phyloP scores from a whole-genome alignment of 2,329 filamentous ascomycete genomes.

The Cercospora berteroae region DNA sequence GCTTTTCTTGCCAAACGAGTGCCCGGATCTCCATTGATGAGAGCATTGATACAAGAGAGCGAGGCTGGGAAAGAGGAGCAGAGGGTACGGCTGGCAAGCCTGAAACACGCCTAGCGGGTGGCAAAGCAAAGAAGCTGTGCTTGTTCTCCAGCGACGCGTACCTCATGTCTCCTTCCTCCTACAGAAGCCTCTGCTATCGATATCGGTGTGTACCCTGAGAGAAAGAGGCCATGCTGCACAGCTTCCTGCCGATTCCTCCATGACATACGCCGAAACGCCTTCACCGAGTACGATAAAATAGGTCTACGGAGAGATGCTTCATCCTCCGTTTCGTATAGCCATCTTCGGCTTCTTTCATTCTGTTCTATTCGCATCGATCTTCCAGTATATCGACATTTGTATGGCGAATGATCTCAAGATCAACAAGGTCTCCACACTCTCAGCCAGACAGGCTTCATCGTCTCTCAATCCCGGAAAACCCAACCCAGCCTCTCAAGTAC shows the following conservation, averaged over 20 bases:
- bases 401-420: background rate
- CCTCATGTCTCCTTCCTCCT: background rate
- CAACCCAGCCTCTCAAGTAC: background rate
- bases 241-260: background rate
- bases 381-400: too few species aligned
- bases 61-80: background rate
- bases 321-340: background rate
- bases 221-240: background rate
- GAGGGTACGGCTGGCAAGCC: background rate
- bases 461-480: background rate
- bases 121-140: background rate
- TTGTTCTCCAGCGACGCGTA: background rate
- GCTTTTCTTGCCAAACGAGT: background rate
- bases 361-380: background rate
- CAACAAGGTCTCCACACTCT: background rate
- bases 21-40: background rate
- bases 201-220: background rate
- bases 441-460: background rate
- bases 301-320: background rate
- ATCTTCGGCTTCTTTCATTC: background rate
- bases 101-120: background rate
- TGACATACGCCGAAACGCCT: background rate
- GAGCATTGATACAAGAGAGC: background rate
- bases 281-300: background rate
- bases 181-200: background rate